These are phyloP conservation scores for Amoeboaphelidium protococcarum DNA, from an alignment of 371 early-diverging fungal genomes.

Conservation along the genomic window DNA sequence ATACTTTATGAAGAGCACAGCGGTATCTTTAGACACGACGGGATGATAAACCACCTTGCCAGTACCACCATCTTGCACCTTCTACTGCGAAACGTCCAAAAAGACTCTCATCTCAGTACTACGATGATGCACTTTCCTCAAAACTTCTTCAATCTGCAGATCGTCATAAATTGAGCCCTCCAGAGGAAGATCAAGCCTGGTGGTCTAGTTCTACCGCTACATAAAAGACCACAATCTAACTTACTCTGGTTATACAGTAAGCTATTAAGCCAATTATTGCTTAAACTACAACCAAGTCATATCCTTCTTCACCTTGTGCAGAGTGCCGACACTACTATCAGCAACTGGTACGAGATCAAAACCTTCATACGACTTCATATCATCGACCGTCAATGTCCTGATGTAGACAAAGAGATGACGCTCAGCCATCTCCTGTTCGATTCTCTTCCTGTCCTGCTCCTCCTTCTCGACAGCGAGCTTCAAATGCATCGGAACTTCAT, in stretches of 20 bases:
- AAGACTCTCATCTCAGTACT: too few species aligned
- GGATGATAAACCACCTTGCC: too few species aligned
- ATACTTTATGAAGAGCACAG: background rate
- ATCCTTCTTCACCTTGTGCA: constrained; percentile 1
- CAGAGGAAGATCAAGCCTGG: constrained; percentile 44
- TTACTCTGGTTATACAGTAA: constrained; percentile 18
- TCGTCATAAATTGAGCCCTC: constrained; percentile 7
- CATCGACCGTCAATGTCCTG: too few species aligned
- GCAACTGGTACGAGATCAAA: background rate
- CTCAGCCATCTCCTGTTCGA: background rate
- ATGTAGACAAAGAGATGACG: background rate
- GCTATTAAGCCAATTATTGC: constrained; percentile 18
- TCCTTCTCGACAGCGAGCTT: background rate
- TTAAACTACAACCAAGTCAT: constrained; percentile 3
- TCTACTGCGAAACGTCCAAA: too few species aligned
- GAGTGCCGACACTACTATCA: background rate
- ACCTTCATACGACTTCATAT: background rate
- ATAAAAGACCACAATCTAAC: constrained; percentile 61
- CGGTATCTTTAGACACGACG: background rate
- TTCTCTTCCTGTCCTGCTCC: background rate
- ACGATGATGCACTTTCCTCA: too few species aligned
- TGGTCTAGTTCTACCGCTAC: constrained; percentile 52
- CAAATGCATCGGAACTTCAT: constrained; percentile 58
- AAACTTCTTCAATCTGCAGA: constrained; percentile 8
- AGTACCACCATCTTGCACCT: too few species aligned